Base-by-base conservation (phyloP, 1,284 basidiomycete genomes). In the Cryptococcus sp. region DNA sequence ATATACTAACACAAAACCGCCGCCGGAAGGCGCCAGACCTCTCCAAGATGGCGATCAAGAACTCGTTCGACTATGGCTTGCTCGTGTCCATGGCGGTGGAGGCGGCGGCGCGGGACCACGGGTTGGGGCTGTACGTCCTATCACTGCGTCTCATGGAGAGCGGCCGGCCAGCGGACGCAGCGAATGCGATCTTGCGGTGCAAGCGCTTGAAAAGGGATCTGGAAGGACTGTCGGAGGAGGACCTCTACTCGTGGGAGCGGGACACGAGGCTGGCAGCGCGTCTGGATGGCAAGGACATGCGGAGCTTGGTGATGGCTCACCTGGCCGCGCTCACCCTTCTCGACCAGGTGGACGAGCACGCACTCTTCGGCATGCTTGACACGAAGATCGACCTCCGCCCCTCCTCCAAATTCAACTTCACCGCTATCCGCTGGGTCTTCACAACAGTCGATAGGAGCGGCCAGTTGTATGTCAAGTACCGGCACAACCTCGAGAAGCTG, bases 291-390 rank as follows among this genome's bases (percentile, higher is more conserved):
- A 56, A 58, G 0, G 70, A 65, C 1, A 37, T 65, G 35, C 47
- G 55, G 18, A 54, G 58, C 2, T 43, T 72, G 1, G 49, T 56
- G 15, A 52, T 67, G 20, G 46, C 56, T 12, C 53, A 64, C 20
- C 45, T 72, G 5, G 64, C 65, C 1, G 63, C 67, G 0, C 52
- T 62, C 45, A 67, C 65, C 8, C 57, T 69, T 52, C 53, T 70
- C 33, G 60, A 65, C 23, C 46, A 58, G 24, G 53, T 65, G 42
- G 56, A 66, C 42, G 57, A 56, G 28, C 28, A 43, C 8, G 48
- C 48, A 3, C 36, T 67, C 15, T 56, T 56, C 7, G 24, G 43
- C 6, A 49, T 69, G 39, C 35, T 64, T 11, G 62, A 64, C 43
- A 57, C 52, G 20, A 45, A 52, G 3, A 38, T 50, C 11, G 55